Conservation (phyloP, 495 filamentous ascomycete species). For the Penicillium atrosanguineum region DNA sequence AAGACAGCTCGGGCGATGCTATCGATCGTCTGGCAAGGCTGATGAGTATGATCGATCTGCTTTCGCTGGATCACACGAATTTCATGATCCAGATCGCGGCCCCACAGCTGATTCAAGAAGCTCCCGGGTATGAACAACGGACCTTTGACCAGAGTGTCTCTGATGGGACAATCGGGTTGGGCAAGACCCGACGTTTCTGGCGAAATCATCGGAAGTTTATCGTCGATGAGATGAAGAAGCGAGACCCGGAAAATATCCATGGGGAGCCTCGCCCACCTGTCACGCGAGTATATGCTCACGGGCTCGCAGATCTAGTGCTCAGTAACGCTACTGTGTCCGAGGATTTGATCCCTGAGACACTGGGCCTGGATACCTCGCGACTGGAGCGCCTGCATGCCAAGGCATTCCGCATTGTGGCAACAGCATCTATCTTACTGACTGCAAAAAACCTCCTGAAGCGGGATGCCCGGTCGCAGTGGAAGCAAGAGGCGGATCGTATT, state of each 20-base stretch:
- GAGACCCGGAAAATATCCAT: constrained; percentile 68
- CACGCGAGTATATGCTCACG: constrained; percentile 77
- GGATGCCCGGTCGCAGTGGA: constrained; percentile 88
- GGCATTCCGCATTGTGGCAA: constrained; percentile 71
- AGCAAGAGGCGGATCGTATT: constrained; percentile 76
- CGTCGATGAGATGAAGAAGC: constrained; percentile 65
- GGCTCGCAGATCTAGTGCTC: constrained; percentile 63
- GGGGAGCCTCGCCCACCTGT: constrained; percentile 36
- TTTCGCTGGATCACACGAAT: constrained; percentile 94
- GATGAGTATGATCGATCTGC: constrained; percentile 81
- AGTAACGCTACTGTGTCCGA: constrained; percentile 53
- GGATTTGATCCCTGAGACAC: constrained; percentile 74
- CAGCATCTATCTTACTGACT: constrained; percentile 79
- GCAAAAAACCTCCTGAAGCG: constrained; percentile 95
- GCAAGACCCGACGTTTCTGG: constrained; percentile 71
- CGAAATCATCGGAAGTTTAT: constrained; percentile 64
- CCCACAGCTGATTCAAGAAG: constrained; percentile 77
- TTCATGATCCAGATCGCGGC: constrained; percentile 82
- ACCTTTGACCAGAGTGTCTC: constrained; percentile 70
- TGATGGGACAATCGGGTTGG: constrained; percentile 53
- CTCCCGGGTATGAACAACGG: constrained; percentile 74
- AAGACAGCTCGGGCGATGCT: constrained; percentile 72
- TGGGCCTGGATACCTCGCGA: constrained; percentile 74
- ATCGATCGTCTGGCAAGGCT: constrained; percentile 81
- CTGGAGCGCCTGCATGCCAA: constrained; percentile 63